Base-by-base conservation (phyloP, 179 eudicot genomes). In the Beta lomatogona region DNA sequence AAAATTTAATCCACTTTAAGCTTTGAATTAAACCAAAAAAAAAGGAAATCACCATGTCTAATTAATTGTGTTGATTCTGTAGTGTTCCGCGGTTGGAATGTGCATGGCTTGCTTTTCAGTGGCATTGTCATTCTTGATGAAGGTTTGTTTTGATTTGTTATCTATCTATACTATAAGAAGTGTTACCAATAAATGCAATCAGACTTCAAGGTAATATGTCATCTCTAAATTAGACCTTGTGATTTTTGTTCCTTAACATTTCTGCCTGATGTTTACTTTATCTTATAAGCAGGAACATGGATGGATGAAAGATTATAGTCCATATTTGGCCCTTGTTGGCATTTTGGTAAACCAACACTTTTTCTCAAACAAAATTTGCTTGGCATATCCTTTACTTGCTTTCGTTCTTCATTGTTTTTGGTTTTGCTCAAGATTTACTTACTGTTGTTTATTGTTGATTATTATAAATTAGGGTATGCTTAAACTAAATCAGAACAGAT, bases 111-210 rank as follows among this genome's bases (percentile, higher is more conserved):
- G 87, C 77, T 48, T 81, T 57, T 79, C 77, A 11, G 68, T 81
- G 50, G 87, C 79, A n/a, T 59, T 73, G 12, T 81, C 83, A 59
- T 85, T 81, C 73, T 10, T 85, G 73, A 59, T 85, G 76, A 68
- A 73, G 85, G 82, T 83, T 31, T 68, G 36, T 68, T 50, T 5
- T 25, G 44, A 12, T 28, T 10, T 25, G 25, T 65, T 13, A 31
- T 31, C 12, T 65, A 16, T 11, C 8, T 19, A n/a, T 31, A 31
- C 1, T 2, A 31, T 31, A 31, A 31, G n/a, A 31, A 31, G 36
- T 31, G 36, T 31, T 31, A 2, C 36, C 36, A 31, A 31, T 31
- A 31, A 31, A 31, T 31, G 36, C 1, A 0, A 31, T 31, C 2
- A 31, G 36, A 31, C 36, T 31, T 31, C 36, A 31, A 31, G 36